Evolutionary conservation across 345 rosid genomes (phyloP).

Genomic region (Populus euphratica): DNA sequence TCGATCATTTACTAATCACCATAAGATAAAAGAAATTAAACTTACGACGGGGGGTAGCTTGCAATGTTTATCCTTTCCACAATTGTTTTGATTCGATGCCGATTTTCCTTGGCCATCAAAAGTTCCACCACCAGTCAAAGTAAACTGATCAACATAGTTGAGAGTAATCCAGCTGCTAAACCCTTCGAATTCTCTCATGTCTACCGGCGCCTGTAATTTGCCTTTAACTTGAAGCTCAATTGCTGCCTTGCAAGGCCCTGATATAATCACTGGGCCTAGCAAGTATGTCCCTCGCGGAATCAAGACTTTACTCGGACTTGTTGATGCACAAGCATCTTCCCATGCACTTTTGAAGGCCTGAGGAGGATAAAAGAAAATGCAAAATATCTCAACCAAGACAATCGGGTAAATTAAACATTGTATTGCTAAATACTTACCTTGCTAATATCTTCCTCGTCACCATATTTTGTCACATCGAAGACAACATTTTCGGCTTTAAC

Average conservation of each 20-base stretch:
- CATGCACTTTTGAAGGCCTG: slow-evolving; percentile 41
- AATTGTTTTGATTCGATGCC: background rate
- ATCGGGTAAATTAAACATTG: background rate
- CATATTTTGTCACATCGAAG: background rate
- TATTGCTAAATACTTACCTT: background rate
- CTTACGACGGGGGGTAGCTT: background rate
- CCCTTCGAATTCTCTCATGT: background rate
- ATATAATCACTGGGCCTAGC: slow-evolving; percentile 21
- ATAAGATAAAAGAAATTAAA: background rate
- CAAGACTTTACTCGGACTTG: slow-evolving; percentile 23
- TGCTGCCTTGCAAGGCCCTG: slow-evolving; percentile 47
- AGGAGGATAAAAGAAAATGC: background rate
- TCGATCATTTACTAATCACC: background rate
- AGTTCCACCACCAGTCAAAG: background rate
- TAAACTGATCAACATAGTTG: slow-evolving; percentile 19
- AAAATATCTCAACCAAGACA: background rate
- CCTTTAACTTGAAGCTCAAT: slow-evolving; percentile 38
- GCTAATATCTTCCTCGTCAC: background rate
- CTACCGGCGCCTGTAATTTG: slow-evolving; percentile 34
- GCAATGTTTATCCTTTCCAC: background rate
- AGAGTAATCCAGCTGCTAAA: slow-evolving; percentile 33
- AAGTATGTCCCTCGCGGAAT: slow-evolving; percentile 41
- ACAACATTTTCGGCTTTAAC: background rate
- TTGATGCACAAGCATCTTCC: slow-evolving; percentile 30
- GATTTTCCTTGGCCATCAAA: background rate